Evolutionary conservation across 306 rosid species (phyloP), one percentile per base, ranked within the genome.

Genomic region (Acacia acuminata): DNA sequence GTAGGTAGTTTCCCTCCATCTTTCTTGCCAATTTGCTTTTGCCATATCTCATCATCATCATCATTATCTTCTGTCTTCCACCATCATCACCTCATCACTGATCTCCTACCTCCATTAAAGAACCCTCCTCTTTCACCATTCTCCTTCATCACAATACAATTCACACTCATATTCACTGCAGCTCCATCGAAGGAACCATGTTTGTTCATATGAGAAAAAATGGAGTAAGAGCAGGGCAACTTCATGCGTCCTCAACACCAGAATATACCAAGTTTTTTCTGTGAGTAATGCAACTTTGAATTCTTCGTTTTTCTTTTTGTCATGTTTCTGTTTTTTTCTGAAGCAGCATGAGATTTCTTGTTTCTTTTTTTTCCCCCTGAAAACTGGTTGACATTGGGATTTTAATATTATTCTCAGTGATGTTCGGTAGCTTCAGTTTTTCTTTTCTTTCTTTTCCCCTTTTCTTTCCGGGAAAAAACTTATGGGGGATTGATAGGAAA

Each of bases 1-100:
- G 94, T 86, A 93, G 86, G 16, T 81, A 83, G 82, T 88, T 88
- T 93, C 99, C 99, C 98, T 89, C 98, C 89, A 61, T 78, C 83
- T 79, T 84, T 90, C 5, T 88, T 47, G 79, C 91, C 89, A 63
- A 76, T 58, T 63, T 80, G 90, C 93, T 82, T 92, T 92, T 85
- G 87, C 88, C 81, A 84, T 79, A 53, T 89, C 86, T 91, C 86
- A 87, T 94, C 22, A 96, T 94, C 25, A 96, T 94, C 22, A 96
- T 90, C 87, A 90, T 22, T 3, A 58, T 56, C 47, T 87, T 43
- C 86, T 82, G 90, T 90, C 93, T 14, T 83, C 90, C 90, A 86
- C 92, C 88, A 85, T 75, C 74, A 79, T 71, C 82, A 24, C 48
- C 79, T 51, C 74, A 58, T 58, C 14, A 22, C 36, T 14, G 0